Evolutionary conservation across 2,329 filamentous ascomycete species (phyloP).

Genomic region (Neofusicoccum umdonicola): DNA sequence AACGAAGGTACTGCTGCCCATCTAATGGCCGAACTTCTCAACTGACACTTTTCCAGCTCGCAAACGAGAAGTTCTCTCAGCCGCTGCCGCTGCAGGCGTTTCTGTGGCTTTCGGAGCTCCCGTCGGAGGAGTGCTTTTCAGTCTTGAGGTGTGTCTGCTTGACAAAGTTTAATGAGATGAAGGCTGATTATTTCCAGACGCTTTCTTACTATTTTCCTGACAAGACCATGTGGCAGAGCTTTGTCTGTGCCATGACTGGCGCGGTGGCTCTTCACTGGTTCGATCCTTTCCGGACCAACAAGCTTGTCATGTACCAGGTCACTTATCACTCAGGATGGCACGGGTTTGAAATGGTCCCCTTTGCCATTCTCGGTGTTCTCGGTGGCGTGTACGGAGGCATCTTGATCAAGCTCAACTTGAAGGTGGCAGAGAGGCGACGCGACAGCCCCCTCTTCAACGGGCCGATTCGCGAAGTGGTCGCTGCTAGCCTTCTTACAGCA

Average conservation of each 20-base stretch:
- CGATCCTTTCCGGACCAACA: slow-evolving; percentile 91
- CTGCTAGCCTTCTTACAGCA: slow-evolving; percentile 78
- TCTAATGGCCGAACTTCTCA: neutral
- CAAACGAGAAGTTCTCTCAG: slow-evolving; percentile 89
- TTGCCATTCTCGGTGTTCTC: slow-evolving; percentile 78
- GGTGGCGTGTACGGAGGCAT: slow-evolving; percentile 93
- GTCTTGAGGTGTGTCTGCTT: slow-evolving; percentile 67
- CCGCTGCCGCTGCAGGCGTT: slow-evolving; percentile 86
- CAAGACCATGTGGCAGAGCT: slow-evolving; percentile 99
- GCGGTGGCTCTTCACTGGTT: slow-evolving; percentile 89
- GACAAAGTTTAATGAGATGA: neutral
- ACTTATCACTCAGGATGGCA: slow-evolving; percentile 92
- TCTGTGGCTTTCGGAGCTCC: slow-evolving; percentile 92
- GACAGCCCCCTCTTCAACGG: slow-evolving; percentile 60
- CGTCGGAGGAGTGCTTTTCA: slow-evolving; percentile 92
- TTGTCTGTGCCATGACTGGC: slow-evolving; percentile 98
- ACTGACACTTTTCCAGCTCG: slow-evolving; percentile 59
- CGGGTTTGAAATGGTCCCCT: slow-evolving; percentile 88
- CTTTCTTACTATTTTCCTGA: slow-evolving; percentile 97
- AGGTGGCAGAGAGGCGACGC: slow-evolving; percentile 65
- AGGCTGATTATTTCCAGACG: slow-evolving; percentile 55
- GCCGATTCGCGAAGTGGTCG: slow-evolving; percentile 74
- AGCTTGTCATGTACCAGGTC: slow-evolving; percentile 94
- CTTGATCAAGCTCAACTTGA: slow-evolving; percentile 94
- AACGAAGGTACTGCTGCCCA: slow-evolving; percentile 68